Conservation (phyloP, 2,329 filamentous ascomycete genomes). For the Apiospora rasikravindrae region DNA sequence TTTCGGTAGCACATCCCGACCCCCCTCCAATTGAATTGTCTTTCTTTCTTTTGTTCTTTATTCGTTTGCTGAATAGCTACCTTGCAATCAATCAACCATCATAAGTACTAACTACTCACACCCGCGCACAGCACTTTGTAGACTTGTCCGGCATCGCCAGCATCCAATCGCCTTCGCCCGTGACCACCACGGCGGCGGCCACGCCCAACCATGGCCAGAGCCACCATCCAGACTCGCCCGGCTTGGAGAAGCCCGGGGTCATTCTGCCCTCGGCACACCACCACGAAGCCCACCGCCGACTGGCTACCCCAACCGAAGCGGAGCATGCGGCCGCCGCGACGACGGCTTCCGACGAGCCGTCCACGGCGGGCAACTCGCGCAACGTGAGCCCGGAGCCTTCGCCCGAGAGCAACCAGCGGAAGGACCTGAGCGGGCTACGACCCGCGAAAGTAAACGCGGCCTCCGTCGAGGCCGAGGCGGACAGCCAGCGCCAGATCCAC, state of each 20-base stretch:
- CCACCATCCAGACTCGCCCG: background rate
- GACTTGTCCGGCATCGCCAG: background rate
- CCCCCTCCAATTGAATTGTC: background rate
- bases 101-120: background rate
- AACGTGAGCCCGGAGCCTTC: background rate
- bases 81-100: too few species aligned
- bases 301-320: background rate
- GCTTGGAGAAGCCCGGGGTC: background rate
- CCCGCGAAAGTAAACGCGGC: constrained; percentile 26
- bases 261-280: background rate
- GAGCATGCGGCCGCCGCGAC: background rate
- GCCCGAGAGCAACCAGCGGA: constrained; percentile 16
- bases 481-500: constrained; percentile 34
- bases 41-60: background rate
- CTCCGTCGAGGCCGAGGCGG: constrained; percentile 33
- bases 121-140: background rate
- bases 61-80: background rate
- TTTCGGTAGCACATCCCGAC: constrained; percentile 26
- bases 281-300: background rate
- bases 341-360: background rate
- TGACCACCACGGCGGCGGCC: background rate
- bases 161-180: background rate
- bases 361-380: background rate
- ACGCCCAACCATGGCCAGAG: background rate
- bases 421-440: constrained; percentile 28